These are phyloP conservation scores for Copromyces sp. DNA, from an alignment of 495 filamentous ascomycete genomes.

Conservation along the genomic window DNA sequence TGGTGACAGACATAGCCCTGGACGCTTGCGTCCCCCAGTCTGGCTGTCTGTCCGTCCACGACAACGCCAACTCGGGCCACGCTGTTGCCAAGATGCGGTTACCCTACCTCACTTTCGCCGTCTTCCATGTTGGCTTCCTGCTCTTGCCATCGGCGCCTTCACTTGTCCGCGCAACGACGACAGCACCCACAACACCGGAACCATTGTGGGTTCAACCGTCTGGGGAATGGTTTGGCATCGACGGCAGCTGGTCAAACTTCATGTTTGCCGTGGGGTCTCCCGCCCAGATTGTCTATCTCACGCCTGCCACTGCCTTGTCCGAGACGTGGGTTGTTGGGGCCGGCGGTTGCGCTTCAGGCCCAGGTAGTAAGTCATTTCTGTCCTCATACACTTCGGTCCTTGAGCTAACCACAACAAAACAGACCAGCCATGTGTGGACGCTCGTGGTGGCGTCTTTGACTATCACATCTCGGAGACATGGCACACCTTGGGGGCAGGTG, in stretches of 20 bases:
- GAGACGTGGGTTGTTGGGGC: conserved; percentile 48
- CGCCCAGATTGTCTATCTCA: conserved; percentile 45
- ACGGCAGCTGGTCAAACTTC: conserved; percentile 44
- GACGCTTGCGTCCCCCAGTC: conserved; percentile 2
- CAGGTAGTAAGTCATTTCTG: conserved; percentile 18
- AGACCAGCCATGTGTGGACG: conserved; percentile 31
- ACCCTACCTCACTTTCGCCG: conserved; percentile 25
- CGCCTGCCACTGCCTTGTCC: conserved; percentile 44
- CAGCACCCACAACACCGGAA: conserved; percentile 2
- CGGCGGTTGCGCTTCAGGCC: conserved; percentile 35
- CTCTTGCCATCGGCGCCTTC: conserved; percentile 26
- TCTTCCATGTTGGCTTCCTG: conserved; percentile 17
- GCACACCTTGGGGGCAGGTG: conserved; percentile 34
- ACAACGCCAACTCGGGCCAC: conserved; percentile 10
- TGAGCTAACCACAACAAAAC: conserved; percentile 14
- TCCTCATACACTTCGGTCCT: neutral
- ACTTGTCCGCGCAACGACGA: conserved; percentile 19
- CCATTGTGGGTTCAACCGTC: conserved; percentile 36
- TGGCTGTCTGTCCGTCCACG: conserved; percentile 9
- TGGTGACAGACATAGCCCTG: conserved; percentile 16
- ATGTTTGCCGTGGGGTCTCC: conserved; percentile 46
- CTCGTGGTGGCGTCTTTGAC: conserved; percentile 46
- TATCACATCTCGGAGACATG: conserved; percentile 43
- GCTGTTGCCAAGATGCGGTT: conserved; percentile 27
- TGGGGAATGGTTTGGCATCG: conserved; percentile 36